Base-by-base conservation (phyloP, 148 eudicot species). In the Vaccinium corymbosum region DNA sequence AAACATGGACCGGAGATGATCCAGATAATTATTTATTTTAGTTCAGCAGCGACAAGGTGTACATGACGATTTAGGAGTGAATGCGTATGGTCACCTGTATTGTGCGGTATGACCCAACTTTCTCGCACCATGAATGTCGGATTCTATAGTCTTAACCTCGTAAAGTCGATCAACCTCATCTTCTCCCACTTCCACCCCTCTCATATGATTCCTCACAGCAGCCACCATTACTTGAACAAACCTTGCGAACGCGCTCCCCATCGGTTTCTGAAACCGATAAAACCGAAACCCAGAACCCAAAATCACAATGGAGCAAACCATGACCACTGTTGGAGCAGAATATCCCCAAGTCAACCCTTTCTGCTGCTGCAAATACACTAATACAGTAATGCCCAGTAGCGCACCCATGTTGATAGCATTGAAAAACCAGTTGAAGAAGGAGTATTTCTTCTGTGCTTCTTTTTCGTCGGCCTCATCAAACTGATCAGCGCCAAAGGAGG, bases 381-480 rank as follows among this genome's bases (percentile, higher is more conserved):
- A 9, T 22, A 89, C n/a, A 0, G 91, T 89, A 52, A 91, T 87
- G 0, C 93, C 93, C 12, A 89, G 20, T 4, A 91, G 83, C 5
- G 87, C 91, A 7, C 93, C 93, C 89, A 88, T 88, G 88, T 89
- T 91, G 82, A 91, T 88, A 62, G 89, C 91, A 19, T 86, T 88
- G 85, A 91, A 91, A 81, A 91, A 91, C 93, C 93, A 91, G 74
- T 91, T 91, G 85, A 91, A 91, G 78, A 91, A 91, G 3, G 91
- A 78, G 38, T 86, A 87, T 53, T 91, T 91, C 48, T 89, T 87
- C 10, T 27, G 42, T 9, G 78, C 89, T 83, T 91, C 93, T 22
- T 76, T 84, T 4, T 83, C 76, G 35, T 91, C 93, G 1, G 86
- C 32, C 19, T 89, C 90, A 25, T 89, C 91, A 19, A 91, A 89